Evolutionary conservation across 768 basidiomycete genomes (phyloP).

Genomic region (Podaxis pistillaris): DNA sequence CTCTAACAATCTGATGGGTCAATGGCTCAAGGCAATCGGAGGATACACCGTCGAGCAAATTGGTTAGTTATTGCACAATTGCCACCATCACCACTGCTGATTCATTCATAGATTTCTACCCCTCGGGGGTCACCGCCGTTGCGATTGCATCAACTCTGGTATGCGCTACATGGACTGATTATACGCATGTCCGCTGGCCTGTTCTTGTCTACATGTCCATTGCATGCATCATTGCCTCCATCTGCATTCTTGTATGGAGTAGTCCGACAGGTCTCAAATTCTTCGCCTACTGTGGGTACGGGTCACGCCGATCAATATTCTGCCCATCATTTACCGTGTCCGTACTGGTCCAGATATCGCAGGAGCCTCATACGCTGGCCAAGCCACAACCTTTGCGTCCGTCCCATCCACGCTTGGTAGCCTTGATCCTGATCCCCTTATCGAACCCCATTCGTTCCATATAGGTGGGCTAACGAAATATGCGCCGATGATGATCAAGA

Average conservation of each 20-base stretch:
- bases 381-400: constrained; percentile 74
- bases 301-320: neutral
- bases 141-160: constrained; percentile 62
- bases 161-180: constrained; percentile 65
- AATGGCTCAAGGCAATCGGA: constrained; percentile 62
- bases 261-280: constrained; percentile 64
- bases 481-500: constrained; percentile 71
- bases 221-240: constrained; percentile 50
- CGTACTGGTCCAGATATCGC: constrained; percentile 40
- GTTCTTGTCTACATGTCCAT: constrained; percentile 63
- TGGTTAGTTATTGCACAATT: constrained; percentile 30
- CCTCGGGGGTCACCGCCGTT: constrained; percentile 63
- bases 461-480: constrained; percentile 78
- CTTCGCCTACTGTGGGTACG: constrained; percentile 65
- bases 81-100: neutral
- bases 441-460: neutral
- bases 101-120: constrained; percentile 38
- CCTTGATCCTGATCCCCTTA: constrained; percentile 7
- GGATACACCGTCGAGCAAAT: constrained; percentile 64
- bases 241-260: constrained; percentile 61
- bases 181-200: constrained; percentile 55
- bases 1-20: constrained; percentile 72
- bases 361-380: constrained; percentile 71
- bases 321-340: neutral
- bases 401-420: constrained; percentile 20